Evolutionary conservation across 2,329 filamentous ascomycete species (phyloP).

Genomic region (Monilinia polystroma): DNA sequence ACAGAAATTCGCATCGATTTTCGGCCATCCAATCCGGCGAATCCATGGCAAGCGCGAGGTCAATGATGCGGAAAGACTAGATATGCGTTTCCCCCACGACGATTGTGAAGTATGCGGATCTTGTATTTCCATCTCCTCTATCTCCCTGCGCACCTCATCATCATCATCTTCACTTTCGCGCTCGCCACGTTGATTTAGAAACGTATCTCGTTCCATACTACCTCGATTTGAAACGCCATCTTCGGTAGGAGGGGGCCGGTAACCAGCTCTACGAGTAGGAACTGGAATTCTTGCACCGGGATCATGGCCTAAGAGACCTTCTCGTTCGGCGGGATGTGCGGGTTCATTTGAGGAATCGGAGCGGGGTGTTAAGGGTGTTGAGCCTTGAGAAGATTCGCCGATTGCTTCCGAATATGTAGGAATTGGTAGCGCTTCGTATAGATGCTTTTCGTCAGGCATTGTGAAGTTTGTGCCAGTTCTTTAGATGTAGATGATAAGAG

Average conservation of each 20-base stretch:
- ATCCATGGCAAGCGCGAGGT: conserved; percentile 39
- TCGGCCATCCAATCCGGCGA: conserved; percentile 36
- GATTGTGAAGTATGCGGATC: conserved; percentile 55
- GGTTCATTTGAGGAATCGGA: conserved; percentile 52
- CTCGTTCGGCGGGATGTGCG: conserved; percentile 71
- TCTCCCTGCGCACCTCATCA: conserved; percentile 71
- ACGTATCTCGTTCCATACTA: conserved; percentile 39
- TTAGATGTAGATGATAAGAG: background rate
- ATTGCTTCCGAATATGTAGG: conserved; percentile 82
- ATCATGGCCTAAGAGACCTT: conserved; percentile 66
- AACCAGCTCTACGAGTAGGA: conserved; percentile 54
- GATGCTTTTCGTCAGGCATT: conserved; percentile 53
- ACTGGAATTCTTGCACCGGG: conserved; percentile 43
- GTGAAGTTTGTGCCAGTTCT: conserved; percentile 24
- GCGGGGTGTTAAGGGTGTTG: conserved; percentile 60
- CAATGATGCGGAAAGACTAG: conserved; percentile 38
- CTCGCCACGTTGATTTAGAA: conserved; percentile 55
- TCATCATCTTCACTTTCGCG: conserved; percentile 50
- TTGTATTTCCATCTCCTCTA: conserved; percentile 86
- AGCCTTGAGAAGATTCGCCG: conserved; percentile 59
- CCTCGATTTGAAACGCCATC: conserved; percentile 54
- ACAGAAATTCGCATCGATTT: conserved; percentile 43
- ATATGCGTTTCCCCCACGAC: conserved; percentile 42
- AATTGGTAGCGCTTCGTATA: conserved; percentile 67
- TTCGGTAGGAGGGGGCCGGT: conserved; percentile 80